These are phyloP conservation scores for Fraxinus xanthoxyloides DNA, from an alignment of 305 asterid species.

Conservation along the genomic window DNA sequence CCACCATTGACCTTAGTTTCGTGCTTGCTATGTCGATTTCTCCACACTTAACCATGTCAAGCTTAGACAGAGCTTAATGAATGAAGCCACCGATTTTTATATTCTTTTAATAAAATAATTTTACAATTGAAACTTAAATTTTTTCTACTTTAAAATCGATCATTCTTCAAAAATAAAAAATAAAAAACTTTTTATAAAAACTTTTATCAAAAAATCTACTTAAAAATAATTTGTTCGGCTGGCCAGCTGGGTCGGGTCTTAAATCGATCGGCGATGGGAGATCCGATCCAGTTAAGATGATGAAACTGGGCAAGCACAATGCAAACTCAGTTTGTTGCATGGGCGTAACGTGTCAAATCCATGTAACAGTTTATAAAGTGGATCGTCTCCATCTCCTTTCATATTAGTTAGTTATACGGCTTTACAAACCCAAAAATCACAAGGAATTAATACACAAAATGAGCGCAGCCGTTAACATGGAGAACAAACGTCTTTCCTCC, in stretches of 20 bases:
- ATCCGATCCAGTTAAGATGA: background rate
- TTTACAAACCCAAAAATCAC: background rate
- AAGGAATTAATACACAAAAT: background rate
- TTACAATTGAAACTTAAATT: no score
- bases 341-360: constrained; percentile 39
- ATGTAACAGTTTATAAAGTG: constrained; percentile 10
- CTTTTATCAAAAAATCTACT: no score
- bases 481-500: constrained; percentile 70
- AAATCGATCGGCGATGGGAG: background rate
- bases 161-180: no score
- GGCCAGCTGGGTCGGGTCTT: background rate
- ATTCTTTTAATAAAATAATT: no score
- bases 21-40: no score
- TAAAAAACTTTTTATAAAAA: no score
- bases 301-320: background rate
- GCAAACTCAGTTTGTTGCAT: constrained; percentile 31
- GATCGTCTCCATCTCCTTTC: constrained; percentile 19
- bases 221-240: background rate
- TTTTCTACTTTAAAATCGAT: no score
- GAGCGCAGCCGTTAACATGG: background rate
- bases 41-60: no score
- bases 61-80: no score
- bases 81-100: no score
- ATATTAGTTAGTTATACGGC: background rate
- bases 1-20: no score